A percentile compares a stretch with the other conserved stretches of the same genome.
These are phyloP conservation scores for Geotrichum ghanense DNA, from an alignment of 805 yeast genomes.

Conservation along the genomic window DNA sequence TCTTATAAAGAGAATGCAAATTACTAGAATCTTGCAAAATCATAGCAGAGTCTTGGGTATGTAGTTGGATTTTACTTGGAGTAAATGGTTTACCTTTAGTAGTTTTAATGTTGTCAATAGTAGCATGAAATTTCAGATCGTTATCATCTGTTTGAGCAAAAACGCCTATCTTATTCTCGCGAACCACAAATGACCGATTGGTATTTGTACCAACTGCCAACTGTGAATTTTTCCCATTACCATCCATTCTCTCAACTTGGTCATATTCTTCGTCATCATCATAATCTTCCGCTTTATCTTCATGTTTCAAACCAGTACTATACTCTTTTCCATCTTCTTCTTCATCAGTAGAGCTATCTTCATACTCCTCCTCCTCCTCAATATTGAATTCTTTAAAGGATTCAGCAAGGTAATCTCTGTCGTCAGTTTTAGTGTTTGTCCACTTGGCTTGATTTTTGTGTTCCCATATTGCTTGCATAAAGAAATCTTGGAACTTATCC, in stretches of 20 bases:
- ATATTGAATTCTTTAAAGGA: conserved; percentile 36
- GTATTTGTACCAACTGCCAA: conserved; percentile 61
- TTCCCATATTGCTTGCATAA: conserved; percentile 53
- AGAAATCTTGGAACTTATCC: conserved; percentile 39
- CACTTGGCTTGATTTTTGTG: conserved; percentile 39
- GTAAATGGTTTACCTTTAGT: conserved; percentile 38
- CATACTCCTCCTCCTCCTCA: conserved; percentile 24
- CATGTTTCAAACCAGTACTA: conserved; percentile 13
- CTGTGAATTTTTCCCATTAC: conserved; percentile 42
- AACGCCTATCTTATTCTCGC: conserved; percentile 73
- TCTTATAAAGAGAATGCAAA: conserved; percentile 40
- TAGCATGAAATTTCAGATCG: conserved; percentile 50
- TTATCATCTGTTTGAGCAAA: conserved; percentile 46
- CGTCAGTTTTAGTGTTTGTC: conserved; percentile 28
- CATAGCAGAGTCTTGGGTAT: conserved; percentile 59
- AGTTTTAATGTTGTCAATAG: conserved; percentile 49
- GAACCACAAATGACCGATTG: conserved; percentile 65
- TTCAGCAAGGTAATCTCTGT: conserved; percentile 46
- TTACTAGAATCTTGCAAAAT: conserved; percentile 46
- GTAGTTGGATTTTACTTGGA: conserved; percentile 65
- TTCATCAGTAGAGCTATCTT: conserved; percentile 23
- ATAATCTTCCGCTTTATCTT: conserved; percentile 12
- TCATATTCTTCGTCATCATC: conserved; percentile 21
- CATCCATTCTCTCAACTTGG: conserved; percentile 15
- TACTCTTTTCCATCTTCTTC: conserved; percentile 10